Conservation (phyloP, 1,284 basidiomycete species). For the Calocybe gambosa region DNA sequence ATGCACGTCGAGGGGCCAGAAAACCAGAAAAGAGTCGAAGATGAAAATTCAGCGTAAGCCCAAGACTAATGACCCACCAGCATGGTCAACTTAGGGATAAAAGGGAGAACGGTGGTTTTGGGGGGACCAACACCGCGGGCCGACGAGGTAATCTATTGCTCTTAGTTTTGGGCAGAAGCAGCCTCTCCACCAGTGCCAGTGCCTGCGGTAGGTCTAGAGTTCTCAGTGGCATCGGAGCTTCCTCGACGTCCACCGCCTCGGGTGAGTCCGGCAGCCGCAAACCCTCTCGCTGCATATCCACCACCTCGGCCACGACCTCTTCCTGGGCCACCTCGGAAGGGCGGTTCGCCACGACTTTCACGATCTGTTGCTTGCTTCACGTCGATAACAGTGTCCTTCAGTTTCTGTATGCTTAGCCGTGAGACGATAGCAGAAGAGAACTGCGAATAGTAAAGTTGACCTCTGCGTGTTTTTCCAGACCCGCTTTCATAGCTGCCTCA, state of each 20-base stretch:
- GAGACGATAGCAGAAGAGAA: conserved; percentile 2
- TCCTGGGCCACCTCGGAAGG: conserved; percentile 25
- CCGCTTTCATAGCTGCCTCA: conserved; percentile 76
- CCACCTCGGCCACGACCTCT: conserved; percentile 51
- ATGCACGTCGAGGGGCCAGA: not conserved
- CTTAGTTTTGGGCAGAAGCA: not conserved
- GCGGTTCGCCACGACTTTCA: conserved; percentile 42
- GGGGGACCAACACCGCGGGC: not conserved
- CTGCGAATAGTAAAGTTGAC: conserved; percentile 38
- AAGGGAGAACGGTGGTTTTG: not conserved
- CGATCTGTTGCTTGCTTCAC: conserved; percentile 66
- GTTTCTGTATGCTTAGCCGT: conserved; percentile 41
- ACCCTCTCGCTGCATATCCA: conserved; percentile 55
- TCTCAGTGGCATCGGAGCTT: conserved; percentile 9
- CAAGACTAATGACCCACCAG: not conserved
- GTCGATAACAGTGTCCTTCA: conserved; percentile 58
- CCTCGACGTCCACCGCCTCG: conserved; percentile 15
- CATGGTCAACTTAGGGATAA: not conserved
- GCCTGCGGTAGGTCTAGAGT: not conserved
- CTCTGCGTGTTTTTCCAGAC: conserved; percentile 64
- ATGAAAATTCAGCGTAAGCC: not conserved
- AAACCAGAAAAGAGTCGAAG: not conserved
- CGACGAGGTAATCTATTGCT: not conserved
- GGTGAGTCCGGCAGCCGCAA: conserved; percentile 65
- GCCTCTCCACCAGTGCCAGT: not conserved